These are phyloP conservation scores for Gastrodia elata DNA, from an alignment of 106 monocot genomes.

Conservation along the genomic window DNA sequence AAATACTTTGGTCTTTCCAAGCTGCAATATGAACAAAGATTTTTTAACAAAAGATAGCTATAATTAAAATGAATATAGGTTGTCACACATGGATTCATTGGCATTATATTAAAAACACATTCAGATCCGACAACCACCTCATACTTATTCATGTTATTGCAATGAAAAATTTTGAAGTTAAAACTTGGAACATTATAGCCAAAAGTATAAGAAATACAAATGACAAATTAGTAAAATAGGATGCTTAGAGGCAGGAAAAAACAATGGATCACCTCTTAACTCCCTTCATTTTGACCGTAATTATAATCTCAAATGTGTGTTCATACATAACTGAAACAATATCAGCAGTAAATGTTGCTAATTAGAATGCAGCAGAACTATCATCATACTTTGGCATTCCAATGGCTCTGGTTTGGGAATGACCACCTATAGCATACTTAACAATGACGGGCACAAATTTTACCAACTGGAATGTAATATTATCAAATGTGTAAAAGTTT, in stretches of 20 bases:
- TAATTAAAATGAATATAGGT: not conserved
- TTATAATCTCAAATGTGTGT: not conserved
- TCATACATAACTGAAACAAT: not conserved
- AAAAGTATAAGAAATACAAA: not conserved
- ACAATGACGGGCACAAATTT: not conserved
- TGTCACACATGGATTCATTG: not conserved
- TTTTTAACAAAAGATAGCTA: not conserved
- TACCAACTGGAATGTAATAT: not conserved
- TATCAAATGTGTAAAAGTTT: not conserved
- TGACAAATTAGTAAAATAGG: not conserved
- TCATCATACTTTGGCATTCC: not conserved
- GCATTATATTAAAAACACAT: not conserved
- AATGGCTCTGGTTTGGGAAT: not conserved
- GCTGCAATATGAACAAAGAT: slow-evolving; percentile 30
- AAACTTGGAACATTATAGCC: not conserved
- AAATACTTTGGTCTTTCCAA: slow-evolving; percentile 86
- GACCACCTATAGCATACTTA: not conserved
- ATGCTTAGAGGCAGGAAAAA: not conserved
- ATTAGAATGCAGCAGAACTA: not conserved
- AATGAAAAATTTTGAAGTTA: not conserved
- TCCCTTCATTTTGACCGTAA: not conserved
- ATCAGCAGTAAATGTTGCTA: not conserved
- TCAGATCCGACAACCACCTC: not conserved
- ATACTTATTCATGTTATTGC: not conserved
- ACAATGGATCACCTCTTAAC: not conserved